Base-by-base conservation (phyloP, 257 asterid genomes). In the Oldenlandia corymbosa region DNA sequence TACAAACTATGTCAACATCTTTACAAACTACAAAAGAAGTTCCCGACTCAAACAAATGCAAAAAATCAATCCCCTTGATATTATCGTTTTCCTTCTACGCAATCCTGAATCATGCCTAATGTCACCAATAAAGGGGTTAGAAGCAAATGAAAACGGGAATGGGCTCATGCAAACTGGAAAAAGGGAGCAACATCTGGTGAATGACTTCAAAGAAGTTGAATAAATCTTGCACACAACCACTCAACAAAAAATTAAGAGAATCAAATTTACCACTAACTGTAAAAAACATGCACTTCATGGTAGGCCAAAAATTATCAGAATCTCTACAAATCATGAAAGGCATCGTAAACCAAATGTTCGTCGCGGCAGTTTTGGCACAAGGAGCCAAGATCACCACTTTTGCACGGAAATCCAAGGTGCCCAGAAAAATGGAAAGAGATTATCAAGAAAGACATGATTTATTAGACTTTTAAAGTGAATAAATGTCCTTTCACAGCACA, bases 1-100 rank as follows among this genome's bases (percentile, higher is more conserved):
- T 67, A 23, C 64, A 62, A 66, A 52, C 30, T 51, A 45, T 16
- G 27, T n/a, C 1, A 64, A n/a, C 60, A 64, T 53, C 68, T 34
- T 18, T 21, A 39, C 30, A 28, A 62, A 53, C 18, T 32, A 41
- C 26, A 1, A 34, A 31, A 12, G 37, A 20, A 51, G 18, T 28
- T 21, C 52, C 36, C 5, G 16, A 51, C 26, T 27, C 56, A 41
- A 68, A 53, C 20, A 48, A 53, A 21, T 26, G n/a, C n/a, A n/a
- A n/a, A 0, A 4, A 21, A 39, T 23, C 64, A 24, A 23, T 56
- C 32, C 42, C 30, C 24, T 7, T 6, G 21, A 17, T 11, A 4
- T 11, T 47, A 11, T 34, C 24, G 28, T 27, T 59, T 52, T 58
- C 53, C 36, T 58, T 23, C 32, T 4, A 27, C 27, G 4, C 47